Evolutionary conservation across 1,284 basidiomycete genomes (phyloP).

Genomic region (Schizophyllum amplum): DNA sequence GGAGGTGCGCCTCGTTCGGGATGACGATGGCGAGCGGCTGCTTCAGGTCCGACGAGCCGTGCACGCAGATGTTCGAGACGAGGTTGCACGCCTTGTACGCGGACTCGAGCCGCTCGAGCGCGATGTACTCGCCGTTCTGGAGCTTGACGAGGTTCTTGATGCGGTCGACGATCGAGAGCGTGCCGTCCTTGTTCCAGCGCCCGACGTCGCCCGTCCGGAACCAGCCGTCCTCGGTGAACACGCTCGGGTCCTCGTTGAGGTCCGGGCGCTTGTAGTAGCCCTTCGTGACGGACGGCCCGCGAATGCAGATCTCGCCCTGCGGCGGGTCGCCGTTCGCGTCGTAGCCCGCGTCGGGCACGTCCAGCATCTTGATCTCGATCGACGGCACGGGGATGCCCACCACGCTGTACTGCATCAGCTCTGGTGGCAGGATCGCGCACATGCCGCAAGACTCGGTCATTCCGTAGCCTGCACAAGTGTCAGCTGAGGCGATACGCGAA

Average conservation of each 20-base stretch:
- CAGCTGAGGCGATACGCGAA: not conserved
- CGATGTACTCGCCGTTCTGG: conserved; percentile 86
- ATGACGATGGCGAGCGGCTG: conserved; percentile 85
- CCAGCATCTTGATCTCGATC: conserved; percentile 81
- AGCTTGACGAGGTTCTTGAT: conserved; percentile 91
- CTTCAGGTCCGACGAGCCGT: conserved; percentile 76
- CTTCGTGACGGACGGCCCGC: conserved; percentile 66
- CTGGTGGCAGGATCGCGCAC: conserved; percentile 77
- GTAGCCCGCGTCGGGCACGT: conserved; percentile 82
- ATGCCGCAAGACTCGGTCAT: conserved; percentile 91
- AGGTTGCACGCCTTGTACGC: conserved; percentile 84
- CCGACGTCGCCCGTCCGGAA: conserved; percentile 85
- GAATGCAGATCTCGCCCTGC: conserved; percentile 80
- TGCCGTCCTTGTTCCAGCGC: conserved; percentile 84
- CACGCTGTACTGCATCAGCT: conserved; percentile 66
- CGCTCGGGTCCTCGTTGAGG: conserved; percentile 71
- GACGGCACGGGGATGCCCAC: conserved; percentile 85
- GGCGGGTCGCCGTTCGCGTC: conserved; percentile 49
- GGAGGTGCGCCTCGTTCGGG: conserved; percentile 76
- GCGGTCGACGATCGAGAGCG: conserved; percentile 75
- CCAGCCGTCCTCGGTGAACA: conserved; percentile 85
- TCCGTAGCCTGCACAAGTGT: conserved; percentile 65
- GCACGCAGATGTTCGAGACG: conserved; percentile 81
- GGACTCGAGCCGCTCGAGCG: conserved; percentile 85
- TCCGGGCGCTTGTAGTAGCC: conserved; percentile 90